phyloP scores from a whole-genome alignment of 768 basidiomycete genomes.

The Russula brevipes region DNA sequence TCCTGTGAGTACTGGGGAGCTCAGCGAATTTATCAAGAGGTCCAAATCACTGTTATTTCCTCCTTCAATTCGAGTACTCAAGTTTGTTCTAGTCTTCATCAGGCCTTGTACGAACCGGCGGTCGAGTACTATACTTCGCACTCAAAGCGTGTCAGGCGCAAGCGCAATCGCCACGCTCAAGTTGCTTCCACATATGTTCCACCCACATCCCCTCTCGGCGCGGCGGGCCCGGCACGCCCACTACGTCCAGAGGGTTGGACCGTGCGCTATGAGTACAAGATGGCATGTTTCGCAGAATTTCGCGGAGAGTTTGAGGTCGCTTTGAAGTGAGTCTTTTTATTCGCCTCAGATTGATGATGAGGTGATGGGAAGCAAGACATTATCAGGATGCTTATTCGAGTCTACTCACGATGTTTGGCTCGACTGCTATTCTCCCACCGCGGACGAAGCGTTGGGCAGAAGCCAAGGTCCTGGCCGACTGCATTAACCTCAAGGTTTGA shows the following conservation, averaged over 20 bases:
- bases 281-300: constrained; percentile 95
- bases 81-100: constrained; percentile 57
- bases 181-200: constrained; percentile 45
- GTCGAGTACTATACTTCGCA: constrained; percentile 91
- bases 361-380: constrained; percentile 49
- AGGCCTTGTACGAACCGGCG: constrained; percentile 83
- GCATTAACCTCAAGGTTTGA: constrained; percentile 80
- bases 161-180: constrained; percentile 79
- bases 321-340: constrained; percentile 59
- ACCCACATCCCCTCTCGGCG: constrained; percentile 44
- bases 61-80: constrained; percentile 7
- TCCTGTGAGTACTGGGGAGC: constrained; percentile 80
- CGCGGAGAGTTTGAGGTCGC: constrained; percentile 89
- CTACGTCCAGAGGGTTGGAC: constrained; percentile 89
- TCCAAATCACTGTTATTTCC: constrained; percentile 28
- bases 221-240: constrained; percentile 44
- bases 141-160: constrained; percentile 86
- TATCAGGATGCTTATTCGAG: constrained; percentile 91
- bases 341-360: constrained; percentile 9
- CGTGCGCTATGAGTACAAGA: constrained; percentile 95
- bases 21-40: constrained; percentile 87
- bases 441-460: constrained; percentile 98
- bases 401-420: constrained; percentile 83
- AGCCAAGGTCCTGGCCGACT: constrained; percentile 93
- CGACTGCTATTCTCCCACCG: constrained; percentile 78